Evolutionary conservation across 2,329 filamentous ascomycete species (phyloP), one percentile per base, ranked within the genome.

Genomic region (Sordariomycetes sp.): DNA sequence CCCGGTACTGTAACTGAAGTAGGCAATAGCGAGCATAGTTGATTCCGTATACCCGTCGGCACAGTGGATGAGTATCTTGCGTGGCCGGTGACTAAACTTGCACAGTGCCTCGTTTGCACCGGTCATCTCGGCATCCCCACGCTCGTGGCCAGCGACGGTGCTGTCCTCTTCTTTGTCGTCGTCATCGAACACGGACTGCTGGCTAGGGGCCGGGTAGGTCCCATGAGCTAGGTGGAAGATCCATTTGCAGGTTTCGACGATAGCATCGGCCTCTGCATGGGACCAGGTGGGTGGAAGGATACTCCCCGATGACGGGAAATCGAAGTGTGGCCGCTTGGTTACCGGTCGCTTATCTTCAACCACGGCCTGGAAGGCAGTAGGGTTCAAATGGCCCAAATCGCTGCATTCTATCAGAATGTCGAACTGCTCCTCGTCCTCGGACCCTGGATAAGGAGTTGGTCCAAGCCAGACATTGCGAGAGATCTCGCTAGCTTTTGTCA

Each of bases 21-120:
- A 99, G 10, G 92, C 89, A 45, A 99, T 82, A 1, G 82, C 90
- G 20, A 99, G 77, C 69, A 99, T 79, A 1, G 90, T 90, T 1
- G 88, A 92, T 70, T 99, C 94, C 0, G 94, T 99, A 65, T 99
- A 99, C 20, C 94, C 94, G 69, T 99, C 94, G 2, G 86, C 85
- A 69, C 94, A 97, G 70, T 97, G 92, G 48, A 99, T 88, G 35
- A 97, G 79, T 36, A 97, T 82, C 66, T 84, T 90, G 61, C 83
- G 76, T 57, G 82, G 75, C 36, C 71, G 70, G 25, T 57, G 39
- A 20, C 56, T 64, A 56, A 59, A 58, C 52, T 24, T 50, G 36
- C 12, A 50, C 50, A 24, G 58, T 24, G 53, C 24, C n/a, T 65
- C 62, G 57, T 63, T 55, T 1, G 68, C 82, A 2, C 76, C 76